Evolutionary conservation across 1,139 yeast species (phyloP), one percentile per base, ranked within the genome.

Genomic region (Sugiyamaella pinicola): DNA sequence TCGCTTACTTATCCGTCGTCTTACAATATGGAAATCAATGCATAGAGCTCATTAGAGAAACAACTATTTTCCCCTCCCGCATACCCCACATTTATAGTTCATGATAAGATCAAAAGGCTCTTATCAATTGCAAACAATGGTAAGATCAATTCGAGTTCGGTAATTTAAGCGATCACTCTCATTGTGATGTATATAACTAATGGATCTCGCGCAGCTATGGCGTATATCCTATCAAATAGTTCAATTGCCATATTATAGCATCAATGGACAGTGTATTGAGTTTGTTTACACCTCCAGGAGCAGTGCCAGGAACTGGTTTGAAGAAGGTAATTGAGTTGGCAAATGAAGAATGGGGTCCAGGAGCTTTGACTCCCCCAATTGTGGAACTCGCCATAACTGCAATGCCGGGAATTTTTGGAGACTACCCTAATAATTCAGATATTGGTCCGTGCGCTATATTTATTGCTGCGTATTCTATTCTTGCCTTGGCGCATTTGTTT

Each of bases 391-490:
- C 71, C 2, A 45, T 69, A 2, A 60, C 64, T 4, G 58, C 58
- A 5, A 81, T 83, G 61, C 78, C 78, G 51, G 77, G 79, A 8
- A 68, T 81, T 41, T 84, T 85, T 69, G 95, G 95, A 7, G 82
- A 78, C 31, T 86, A 84, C 65, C 89, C 93, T 2, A 63, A 63
- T 9, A 47, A 53, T 12, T 62, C 61, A n/a, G 95, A 86, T 64
- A 61, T 77, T 19, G 89, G 82, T 0, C 93, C 90, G 4, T 72
- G 81, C 51, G 79, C 81, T 1, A 64, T 85, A 0, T 85, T 86
- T 62, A 60, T 78, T 1, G 86, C 79, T 1, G 68, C 81, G 2
- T 86, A 82, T 58, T 68, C 74, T 3, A 56, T 85, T 1, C 59
- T 85, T 21, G 69, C 73, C 2, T 26, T 82, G 4, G 72, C 76